Evolutionary conservation across 2,329 filamentous ascomycete species (phyloP).

Genomic region (Lachnellula occidentalis): DNA sequence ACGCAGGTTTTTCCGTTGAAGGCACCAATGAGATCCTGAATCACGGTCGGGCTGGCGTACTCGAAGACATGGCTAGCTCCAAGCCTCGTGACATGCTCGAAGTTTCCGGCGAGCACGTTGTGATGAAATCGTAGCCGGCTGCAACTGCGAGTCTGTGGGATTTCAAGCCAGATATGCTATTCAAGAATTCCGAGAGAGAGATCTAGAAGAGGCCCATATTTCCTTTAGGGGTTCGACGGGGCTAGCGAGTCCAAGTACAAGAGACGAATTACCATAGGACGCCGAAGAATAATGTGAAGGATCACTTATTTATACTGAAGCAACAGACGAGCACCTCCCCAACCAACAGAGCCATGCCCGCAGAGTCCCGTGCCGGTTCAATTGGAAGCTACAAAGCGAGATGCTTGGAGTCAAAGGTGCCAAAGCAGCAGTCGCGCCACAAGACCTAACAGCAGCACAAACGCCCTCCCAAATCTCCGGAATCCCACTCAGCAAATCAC

Average conservation of each 20-base stretch:
- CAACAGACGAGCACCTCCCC: constrained; percentile 9
- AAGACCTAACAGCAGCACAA: not conserved
- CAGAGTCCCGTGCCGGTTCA: too few species aligned
- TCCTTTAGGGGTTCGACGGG: not conserved
- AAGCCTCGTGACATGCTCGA: not conserved
- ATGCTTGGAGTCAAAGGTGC: not conserved
- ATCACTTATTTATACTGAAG: constrained; percentile 26
- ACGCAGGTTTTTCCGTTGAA: constrained; percentile 28
- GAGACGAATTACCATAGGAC: not conserved
- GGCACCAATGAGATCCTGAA: constrained; percentile 25
- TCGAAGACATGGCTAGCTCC: not conserved
- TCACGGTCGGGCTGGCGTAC: not conserved
- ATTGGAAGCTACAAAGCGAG: constrained; percentile 6
- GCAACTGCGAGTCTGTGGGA: constrained; percentile 11
- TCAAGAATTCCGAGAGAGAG: not conserved
- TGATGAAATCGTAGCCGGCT: constrained; percentile 36
- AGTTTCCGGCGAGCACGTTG: constrained; percentile 29
- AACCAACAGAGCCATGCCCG: constrained; percentile 31
- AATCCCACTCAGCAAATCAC: not conserved
- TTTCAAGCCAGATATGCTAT: not conserved
- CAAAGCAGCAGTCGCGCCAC: not conserved
- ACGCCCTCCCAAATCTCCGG: not conserved
- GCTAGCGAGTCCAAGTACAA: not conserved
- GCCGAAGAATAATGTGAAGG: not conserved
- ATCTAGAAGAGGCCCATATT: not conserved